Percentiles rank a stretch among this genome's conserved stretches.
These are phyloP conservation scores for Inonotus hispidus DNA, from an alignment of 1,284 basidiomycete species.

Conservation along the genomic window DNA sequence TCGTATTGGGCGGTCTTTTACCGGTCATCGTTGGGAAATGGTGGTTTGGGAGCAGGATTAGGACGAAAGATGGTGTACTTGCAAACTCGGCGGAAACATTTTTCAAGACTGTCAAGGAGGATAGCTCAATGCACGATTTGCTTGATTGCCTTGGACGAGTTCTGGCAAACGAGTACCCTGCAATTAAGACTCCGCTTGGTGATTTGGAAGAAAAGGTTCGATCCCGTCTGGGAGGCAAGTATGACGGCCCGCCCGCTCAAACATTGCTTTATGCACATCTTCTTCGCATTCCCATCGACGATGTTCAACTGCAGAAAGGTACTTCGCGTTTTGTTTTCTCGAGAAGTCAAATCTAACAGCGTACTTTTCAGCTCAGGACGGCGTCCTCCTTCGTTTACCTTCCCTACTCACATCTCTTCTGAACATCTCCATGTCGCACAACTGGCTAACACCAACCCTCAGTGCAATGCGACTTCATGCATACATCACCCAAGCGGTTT, in stretches of 20 bases:
- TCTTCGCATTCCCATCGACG: conserved; percentile 63
- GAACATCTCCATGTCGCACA: conserved; percentile 81
- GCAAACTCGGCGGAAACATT: conserved; percentile 82
- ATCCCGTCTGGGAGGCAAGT: conserved; percentile 47
- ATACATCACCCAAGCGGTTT: conserved; percentile 81
- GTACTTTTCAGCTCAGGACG: conserved; percentile 50
- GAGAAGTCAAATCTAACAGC: neutral
- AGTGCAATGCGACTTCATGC: conserved; percentile 81
- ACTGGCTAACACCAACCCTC: conserved; percentile 85
- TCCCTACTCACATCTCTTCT: conserved; percentile 78
- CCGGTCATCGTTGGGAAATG: conserved; percentile 89
- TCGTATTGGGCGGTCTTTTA: conserved; percentile 83
- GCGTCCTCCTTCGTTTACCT: conserved; percentile 66
- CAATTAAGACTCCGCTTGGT: conserved; percentile 33
- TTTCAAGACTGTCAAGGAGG: conserved; percentile 85
- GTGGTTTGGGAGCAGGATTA: conserved; percentile 94
- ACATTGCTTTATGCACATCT: conserved; percentile 85
- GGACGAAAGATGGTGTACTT: conserved; percentile 91
- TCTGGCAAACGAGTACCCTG: conserved; percentile 56
- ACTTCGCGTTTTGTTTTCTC: conserved; percentile 18
- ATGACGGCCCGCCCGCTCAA: conserved; percentile 50
- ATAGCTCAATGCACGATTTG: conserved; percentile 71
- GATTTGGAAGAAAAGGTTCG: conserved; percentile 53
- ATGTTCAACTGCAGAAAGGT: conserved; percentile 61
- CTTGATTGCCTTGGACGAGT: conserved; percentile 72